phyloP scores from a whole-genome alignment of 1,284 basidiomycete species.

The Lentinus polychrous region DNA sequence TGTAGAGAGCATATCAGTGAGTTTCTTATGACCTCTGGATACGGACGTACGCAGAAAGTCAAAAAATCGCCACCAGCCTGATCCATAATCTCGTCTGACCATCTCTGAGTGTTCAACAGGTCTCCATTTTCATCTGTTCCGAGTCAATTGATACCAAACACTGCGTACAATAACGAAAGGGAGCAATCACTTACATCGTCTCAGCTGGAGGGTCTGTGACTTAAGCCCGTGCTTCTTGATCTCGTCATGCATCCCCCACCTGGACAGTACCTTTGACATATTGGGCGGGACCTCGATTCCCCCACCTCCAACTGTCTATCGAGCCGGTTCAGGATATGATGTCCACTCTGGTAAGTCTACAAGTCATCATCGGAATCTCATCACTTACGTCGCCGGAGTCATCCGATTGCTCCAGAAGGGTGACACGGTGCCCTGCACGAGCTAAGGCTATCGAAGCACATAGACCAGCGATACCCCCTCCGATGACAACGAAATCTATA shows the following conservation, averaged over 20 bases:
- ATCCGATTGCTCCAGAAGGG: constrained; percentile 20
- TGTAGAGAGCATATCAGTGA: constrained; percentile 6
- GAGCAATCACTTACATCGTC: constrained; percentile 6
- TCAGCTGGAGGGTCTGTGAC: constrained; percentile 10
- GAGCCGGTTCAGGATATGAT: too few species aligned
- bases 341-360: too few species aligned
- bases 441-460: constrained; percentile 23
- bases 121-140: constrained; percentile 20
- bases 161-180: neutral
- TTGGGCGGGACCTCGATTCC: constrained; percentile 24
- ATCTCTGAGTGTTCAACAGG: constrained; percentile 16
- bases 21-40: neutral
- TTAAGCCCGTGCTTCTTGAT: constrained; percentile 12
- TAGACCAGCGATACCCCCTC: constrained; percentile 25
- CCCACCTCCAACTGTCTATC: constrained; percentile 13
- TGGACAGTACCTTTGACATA: constrained; percentile 20
- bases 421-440: constrained; percentile 26
- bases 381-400: constrained; percentile 15
- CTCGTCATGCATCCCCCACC: constrained; percentile 24
- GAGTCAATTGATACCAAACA: constrained; percentile 8
- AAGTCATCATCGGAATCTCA: neutral
- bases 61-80: constrained; percentile 23
- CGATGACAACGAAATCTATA: constrained; percentile 26
- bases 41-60: constrained; percentile 19
- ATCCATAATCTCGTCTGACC: constrained; percentile 20